A percentile compares a stretch with the other conserved stretches of the same genome.
Conservation (phyloP, 306 rosid genomes). For the Oemleria cerasiformis region DNA sequence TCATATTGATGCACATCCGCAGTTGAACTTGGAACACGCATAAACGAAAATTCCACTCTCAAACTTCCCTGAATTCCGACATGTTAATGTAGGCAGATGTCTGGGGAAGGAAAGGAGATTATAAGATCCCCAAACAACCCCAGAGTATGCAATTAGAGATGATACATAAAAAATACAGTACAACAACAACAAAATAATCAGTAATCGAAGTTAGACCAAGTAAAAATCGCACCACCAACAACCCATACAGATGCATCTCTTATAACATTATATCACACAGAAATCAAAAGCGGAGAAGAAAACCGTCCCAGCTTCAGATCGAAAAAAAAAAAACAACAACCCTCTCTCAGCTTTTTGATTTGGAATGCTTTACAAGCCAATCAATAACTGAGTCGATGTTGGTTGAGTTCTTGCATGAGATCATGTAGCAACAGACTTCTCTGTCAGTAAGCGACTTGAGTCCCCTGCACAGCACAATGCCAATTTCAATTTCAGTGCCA, state of each 20-base stretch:
- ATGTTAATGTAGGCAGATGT: slow-evolving; percentile 1
- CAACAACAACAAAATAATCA: slow-evolving; percentile 36
- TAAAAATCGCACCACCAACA: slow-evolving; percentile 39
- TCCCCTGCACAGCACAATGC: slow-evolving; percentile 55
- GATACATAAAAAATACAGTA: neutral
- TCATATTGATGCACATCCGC: neutral
- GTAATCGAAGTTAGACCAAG: slow-evolving; percentile 36
- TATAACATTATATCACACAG: slow-evolving; percentile 37
- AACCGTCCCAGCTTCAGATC: neutral
- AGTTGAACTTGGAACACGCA: neutral
- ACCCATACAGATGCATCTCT: slow-evolving; percentile 37
- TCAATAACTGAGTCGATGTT: slow-evolving; percentile 85
- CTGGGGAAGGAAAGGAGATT: slow-evolving; percentile 2
- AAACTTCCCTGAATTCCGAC: slow-evolving; percentile 8
- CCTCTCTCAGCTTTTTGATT: slow-evolving; percentile 72
- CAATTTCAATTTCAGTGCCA: slow-evolving; percentile 12
- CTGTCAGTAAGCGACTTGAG: slow-evolving; percentile 70
- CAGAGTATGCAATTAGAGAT: slow-evolving; percentile 11
- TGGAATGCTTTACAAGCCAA: slow-evolving; percentile 96
- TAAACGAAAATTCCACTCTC: neutral
- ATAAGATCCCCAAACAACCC: slow-evolving; percentile 6
- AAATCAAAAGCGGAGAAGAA: slow-evolving; percentile 22
- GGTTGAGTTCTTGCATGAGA: slow-evolving; percentile 94
- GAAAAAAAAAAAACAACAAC: neutral
- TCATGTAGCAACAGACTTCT: slow-evolving; percentile 96